Evolutionary conservation across 148 eudicot species (phyloP), one percentile per base, ranked within the genome.

Genomic region (Bassia scoparia): DNA sequence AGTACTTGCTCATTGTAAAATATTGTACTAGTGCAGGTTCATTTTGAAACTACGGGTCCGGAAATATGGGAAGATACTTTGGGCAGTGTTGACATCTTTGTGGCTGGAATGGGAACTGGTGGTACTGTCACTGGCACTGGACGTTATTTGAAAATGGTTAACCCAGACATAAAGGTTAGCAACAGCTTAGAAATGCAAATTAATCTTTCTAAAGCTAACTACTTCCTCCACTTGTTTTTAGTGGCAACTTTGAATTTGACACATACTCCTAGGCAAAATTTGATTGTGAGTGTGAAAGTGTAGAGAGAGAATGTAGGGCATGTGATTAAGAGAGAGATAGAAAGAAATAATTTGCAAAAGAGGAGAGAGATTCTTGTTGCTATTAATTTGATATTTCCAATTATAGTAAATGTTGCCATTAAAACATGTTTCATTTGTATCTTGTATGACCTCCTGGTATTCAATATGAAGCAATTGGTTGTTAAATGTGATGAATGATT

Each of bases 21-120:
- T n/a, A n/a, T 70, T 56, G 37, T 77, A 71, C 35, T 65, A 74
- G 43, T 73, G 70, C 83, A 90, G 96, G 67, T 88, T 71, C 93
- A 90, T 81, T 90, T 81, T 74, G 90, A 90, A 70, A 88, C 88
- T 58, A 90, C 96, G 15, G 96, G 96, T 68, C 96, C 96, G 24
- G 93, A 90, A 77, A 90, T 88, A 76, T 90, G 93, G 96, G 89
- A 88, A 69, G 89, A 87, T 78, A 87, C 96, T 33, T 63, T 76
- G 72, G 93, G 96, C 38, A 82, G 75, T 74, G 87, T 87, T 61
- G 91, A 87, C 71, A 75, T 84, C 49, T 63, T 88, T 74, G 88
- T 90, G 67, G 89, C 92, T 0, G 87, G 87, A 70, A 88, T 88
- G 71, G 96, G 96, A 59, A 90, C 96, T 53, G 92, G 92, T 49